These are phyloP conservation scores for Oxytropis ochrocephala DNA, from an alignment of 306 rosid species.

Conservation along the genomic window DNA sequence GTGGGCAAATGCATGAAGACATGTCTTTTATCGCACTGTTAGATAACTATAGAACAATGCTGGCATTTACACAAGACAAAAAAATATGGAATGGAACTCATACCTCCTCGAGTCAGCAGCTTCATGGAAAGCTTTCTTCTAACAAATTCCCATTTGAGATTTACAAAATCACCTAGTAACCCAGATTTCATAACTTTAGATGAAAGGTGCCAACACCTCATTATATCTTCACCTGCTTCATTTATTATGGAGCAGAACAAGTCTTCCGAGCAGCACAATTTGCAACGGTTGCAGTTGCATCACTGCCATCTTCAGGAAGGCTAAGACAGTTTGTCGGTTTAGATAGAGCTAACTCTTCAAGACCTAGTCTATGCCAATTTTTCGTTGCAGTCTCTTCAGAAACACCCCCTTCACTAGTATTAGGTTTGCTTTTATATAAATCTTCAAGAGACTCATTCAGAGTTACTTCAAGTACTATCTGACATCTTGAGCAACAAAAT, in stretches of 20 bases:
- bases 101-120: slow-evolving; percentile 68
- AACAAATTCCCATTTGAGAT: slow-evolving; percentile 78
- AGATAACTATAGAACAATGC: background rate
- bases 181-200: slow-evolving; percentile 53
- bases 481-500: slow-evolving; percentile 77
- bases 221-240: slow-evolving; percentile 18
- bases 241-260: slow-evolving; percentile 26
- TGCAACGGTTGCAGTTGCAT: slow-evolving; percentile 20
- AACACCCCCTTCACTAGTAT: slow-evolving; percentile 19
- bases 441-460: slow-evolving; percentile 69
- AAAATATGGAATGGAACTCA: slow-evolving; percentile 11
- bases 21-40: background rate
- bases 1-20: background rate
- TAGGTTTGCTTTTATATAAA: slow-evolving; percentile 46
- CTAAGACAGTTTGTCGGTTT: slow-evolving; percentile 59
- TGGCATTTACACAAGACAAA: background rate
- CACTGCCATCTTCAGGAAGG: slow-evolving; percentile 36
- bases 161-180: slow-evolving; percentile 35
- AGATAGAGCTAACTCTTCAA: slow-evolving; percentile 47
- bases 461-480: slow-evolving; percentile 55
- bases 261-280: slow-evolving; percentile 26
- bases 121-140: slow-evolving; percentile 60
- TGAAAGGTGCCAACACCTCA: slow-evolving; percentile 62
- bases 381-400: slow-evolving; percentile 45
- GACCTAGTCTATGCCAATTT: slow-evolving; percentile 52